Percentiles rank a stretch among this genome's conserved stretches.
phyloP scores from a whole-genome alignment of 2,329 filamentous ascomycete species.

The Colletotrichum brevisporum region DNA sequence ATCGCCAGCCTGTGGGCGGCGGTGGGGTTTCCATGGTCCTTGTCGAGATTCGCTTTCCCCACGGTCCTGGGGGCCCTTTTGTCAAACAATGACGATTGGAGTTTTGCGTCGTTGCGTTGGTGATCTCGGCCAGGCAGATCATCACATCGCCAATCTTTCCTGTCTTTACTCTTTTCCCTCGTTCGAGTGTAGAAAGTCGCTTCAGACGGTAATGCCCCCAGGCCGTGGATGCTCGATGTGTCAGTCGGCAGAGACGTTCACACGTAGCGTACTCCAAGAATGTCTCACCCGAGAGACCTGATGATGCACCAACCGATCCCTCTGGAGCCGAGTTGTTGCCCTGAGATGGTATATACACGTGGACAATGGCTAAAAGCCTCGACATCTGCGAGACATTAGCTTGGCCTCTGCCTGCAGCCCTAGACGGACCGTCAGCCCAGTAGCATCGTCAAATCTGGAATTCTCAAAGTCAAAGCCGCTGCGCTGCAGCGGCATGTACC shows the following conservation, averaged over 20 bases:
- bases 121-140: background rate
- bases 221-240: background rate
- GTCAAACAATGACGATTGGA: conserved; percentile 26
- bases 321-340: too few species aligned
- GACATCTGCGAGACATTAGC: background rate
- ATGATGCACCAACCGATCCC: background rate
- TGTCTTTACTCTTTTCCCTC: too few species aligned
- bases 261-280: background rate
- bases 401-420: too few species aligned
- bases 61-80: background rate
- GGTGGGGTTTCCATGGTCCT: conserved; percentile 1
- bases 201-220: too few species aligned
- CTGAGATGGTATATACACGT: background rate
- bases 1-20: background rate
- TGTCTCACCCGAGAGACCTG: background rate
- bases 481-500: conserved; percentile 17
- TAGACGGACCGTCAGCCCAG: too few species aligned
- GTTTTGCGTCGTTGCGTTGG: conserved; percentile 13
- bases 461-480: background rate
- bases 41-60: background rate
- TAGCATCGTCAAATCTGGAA: background rate
- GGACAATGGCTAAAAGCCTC: background rate
- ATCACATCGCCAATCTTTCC: background rate
- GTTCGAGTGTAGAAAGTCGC: too few species aligned
- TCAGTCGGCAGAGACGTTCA: background rate